phyloP scores from a whole-genome alignment of 2,329 filamentous ascomycete genomes.

The Xylaria sp. region DNA sequence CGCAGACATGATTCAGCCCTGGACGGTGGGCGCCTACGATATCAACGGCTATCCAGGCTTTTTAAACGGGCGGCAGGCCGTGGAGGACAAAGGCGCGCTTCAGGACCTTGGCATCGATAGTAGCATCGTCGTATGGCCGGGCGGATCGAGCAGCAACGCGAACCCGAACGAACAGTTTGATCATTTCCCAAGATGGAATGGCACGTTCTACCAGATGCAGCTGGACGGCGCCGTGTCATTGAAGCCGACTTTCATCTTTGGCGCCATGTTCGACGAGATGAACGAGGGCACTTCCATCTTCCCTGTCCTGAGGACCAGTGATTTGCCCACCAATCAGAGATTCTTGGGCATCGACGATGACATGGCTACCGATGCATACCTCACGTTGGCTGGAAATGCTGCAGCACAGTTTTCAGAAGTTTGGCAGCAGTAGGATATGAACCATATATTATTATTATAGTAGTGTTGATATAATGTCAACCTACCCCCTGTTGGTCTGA shows the following conservation, averaged over 20 bases:
- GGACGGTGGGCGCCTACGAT: slow-evolving; percentile 45
- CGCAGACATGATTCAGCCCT: slow-evolving; percentile 47
- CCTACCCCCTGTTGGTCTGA: not conserved
- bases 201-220: slow-evolving; percentile 46
- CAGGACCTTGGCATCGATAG: slow-evolving; percentile 42
- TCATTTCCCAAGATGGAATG: slow-evolving; percentile 43
- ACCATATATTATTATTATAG: not conserved
- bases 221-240: slow-evolving; percentile 42
- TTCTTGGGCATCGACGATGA: slow-evolving; percentile 45
- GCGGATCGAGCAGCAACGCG: slow-evolving; percentile 42
- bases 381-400: slow-evolving; percentile 40
- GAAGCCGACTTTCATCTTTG: slow-evolving; percentile 45
- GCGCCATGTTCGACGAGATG: slow-evolving; percentile 46
- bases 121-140: slow-evolving; percentile 46
- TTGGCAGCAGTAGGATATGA: slow-evolving; percentile 31
- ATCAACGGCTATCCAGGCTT: slow-evolving; percentile 41
- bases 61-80: slow-evolving; percentile 42
- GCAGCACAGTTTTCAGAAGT: slow-evolving; percentile 30
- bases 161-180: slow-evolving; percentile 41
- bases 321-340: slow-evolving; percentile 44
- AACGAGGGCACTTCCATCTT: slow-evolving; percentile 46
- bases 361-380: slow-evolving; percentile 42
- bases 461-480: slow-evolving; percentile 2
- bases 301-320: slow-evolving; percentile 38
- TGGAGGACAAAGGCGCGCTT: slow-evolving; percentile 41